These are phyloP conservation scores for Daldinia sp. DNA, from an alignment of 2,329 filamentous ascomycete species.

Conservation along the genomic window DNA sequence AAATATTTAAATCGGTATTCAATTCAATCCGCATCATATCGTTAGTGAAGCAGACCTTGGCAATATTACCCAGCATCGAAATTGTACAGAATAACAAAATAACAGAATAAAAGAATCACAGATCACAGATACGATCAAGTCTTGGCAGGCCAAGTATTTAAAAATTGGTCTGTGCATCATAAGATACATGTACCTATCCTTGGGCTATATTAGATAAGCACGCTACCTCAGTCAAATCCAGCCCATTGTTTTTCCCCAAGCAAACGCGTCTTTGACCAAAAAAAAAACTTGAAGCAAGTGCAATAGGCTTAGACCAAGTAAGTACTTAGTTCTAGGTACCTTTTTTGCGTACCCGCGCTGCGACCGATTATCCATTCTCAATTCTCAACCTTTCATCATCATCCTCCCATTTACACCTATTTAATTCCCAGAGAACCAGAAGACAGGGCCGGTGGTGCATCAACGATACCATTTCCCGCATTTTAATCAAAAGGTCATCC, in stretches of 20 bases:
- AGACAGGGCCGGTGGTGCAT: background rate
- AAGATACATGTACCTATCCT: background rate
- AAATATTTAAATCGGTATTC: too few relatives aligned
- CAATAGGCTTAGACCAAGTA: background rate
- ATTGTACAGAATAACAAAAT: too few relatives aligned
- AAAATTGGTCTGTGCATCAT: background rate
- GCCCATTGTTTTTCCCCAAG: background rate
- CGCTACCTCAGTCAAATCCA: too few relatives aligned
- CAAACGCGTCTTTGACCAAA: background rate
- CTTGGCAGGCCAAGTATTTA: background rate
- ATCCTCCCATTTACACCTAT: slow-evolving; percentile 4
- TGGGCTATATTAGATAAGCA: too few relatives aligned
- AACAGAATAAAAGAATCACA: background rate
- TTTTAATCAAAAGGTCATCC: background rate
- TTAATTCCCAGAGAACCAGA: slow-evolving; percentile 2
- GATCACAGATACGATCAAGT: slow-evolving; percentile 2
- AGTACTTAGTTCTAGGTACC: background rate
- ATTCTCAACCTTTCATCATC: slow-evolving; percentile 11
- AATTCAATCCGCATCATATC: too few relatives aligned
- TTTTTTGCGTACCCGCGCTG: slow-evolving; percentile 21
- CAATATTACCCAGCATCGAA: background rate
- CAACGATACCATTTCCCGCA: background rate
- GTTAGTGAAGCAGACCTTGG: background rate
- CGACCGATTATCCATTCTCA: slow-evolving; percentile 16
- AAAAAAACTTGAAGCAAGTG: background rate